Evolutionary conservation across 176 grass and related monocot species (phyloP).

Genomic region (Stipa capillata): DNA sequence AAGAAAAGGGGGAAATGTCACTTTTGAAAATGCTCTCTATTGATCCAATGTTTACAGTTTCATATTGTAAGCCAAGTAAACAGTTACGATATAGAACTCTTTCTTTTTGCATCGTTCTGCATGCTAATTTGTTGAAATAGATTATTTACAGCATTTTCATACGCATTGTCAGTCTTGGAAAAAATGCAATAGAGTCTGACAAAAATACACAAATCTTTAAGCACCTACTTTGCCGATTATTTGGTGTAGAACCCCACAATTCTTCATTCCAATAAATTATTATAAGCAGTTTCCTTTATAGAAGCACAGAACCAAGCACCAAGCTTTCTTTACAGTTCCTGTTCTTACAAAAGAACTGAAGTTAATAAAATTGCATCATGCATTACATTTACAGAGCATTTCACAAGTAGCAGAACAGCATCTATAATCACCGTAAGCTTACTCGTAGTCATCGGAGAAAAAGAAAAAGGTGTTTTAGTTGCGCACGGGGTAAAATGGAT

Average conservation of each 20-base stretch:
- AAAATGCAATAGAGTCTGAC: background rate
- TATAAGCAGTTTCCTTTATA: too few species aligned
- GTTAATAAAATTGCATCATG: background rate
- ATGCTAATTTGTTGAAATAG: background rate
- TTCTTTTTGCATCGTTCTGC: too few species aligned
- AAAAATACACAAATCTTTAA: too few species aligned
- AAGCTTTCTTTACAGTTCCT: background rate
- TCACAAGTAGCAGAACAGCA: background rate
- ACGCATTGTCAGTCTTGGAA: too few species aligned
- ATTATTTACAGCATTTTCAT: too few species aligned
- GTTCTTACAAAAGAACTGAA: background rate
- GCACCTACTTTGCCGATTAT: too few species aligned
- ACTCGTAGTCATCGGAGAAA: background rate
- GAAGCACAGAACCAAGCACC: background rate
- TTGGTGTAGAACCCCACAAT: too few species aligned
- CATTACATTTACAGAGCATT: background rate
- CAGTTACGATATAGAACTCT: background rate
- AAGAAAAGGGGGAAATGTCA: slow-evolving; percentile 5
- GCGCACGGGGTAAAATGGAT: background rate
- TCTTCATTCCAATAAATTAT: too few species aligned
- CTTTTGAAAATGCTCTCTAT: background rate
- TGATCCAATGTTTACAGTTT: background rate
- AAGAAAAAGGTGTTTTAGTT: slow-evolving; percentile 7
- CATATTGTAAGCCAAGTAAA: background rate
- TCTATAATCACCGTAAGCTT: background rate